A percentile compares a stretch with the other conserved stretches of the same genome.
Conservation (phyloP, 2,329 filamentous ascomycete species). For the Epichloe glyceriae region DNA sequence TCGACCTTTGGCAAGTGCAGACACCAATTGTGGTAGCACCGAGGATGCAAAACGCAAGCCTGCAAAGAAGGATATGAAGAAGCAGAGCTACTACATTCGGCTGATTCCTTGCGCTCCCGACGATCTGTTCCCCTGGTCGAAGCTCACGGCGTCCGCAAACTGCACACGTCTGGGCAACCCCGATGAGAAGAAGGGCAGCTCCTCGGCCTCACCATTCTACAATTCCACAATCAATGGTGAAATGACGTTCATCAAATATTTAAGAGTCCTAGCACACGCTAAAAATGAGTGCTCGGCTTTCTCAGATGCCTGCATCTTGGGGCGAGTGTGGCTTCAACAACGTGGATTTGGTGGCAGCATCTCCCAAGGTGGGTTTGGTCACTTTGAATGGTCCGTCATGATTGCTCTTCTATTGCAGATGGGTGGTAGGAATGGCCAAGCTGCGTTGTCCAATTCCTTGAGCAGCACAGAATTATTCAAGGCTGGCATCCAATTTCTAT, state of each 20-base stretch:
- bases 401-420: constrained; percentile 68
- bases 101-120: constrained; percentile 65
- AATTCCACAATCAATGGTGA: constrained; percentile 78
- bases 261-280: constrained; percentile 61
- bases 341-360: constrained; percentile 62
- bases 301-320: constrained; percentile 72
- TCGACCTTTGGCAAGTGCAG: constrained; percentile 19
- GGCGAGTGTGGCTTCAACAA: constrained; percentile 79
- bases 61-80: constrained; percentile 15
- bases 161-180: constrained; percentile 48
- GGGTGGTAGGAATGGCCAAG: constrained; percentile 58
- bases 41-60: constrained; percentile 8
- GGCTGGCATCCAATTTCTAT: constrained; percentile 77
- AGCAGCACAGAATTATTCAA: constrained; percentile 94
- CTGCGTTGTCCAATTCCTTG: constrained; percentile 64
- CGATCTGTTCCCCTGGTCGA: constrained; percentile 55
- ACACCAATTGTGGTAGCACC: constrained; percentile 7
- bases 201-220: constrained; percentile 63
- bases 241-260: constrained; percentile 56
- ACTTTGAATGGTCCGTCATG: constrained; percentile 80
- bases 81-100: constrained; percentile 44
- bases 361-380: constrained; percentile 74
- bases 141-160: constrained; percentile 57
- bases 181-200: constrained; percentile 28
- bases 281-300: constrained; percentile 60